phyloP scores from a whole-genome alignment of 192 early-diverging fungal species.

The Backusella psychrophila region DNA sequence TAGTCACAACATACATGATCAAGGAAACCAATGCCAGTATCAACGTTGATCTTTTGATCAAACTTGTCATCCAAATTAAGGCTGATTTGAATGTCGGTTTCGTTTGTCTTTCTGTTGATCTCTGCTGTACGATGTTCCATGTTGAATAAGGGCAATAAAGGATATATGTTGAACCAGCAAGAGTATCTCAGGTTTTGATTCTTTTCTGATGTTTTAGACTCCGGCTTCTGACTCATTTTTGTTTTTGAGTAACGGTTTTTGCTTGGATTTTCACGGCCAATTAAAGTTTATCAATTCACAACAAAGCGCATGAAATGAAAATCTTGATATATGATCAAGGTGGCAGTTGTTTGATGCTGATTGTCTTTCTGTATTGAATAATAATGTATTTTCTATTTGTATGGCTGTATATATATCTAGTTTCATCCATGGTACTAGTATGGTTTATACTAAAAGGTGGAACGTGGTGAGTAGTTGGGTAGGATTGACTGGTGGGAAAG shows the following conservation, averaged over 20 bases:
- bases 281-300: neutral
- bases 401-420: too few relatives aligned
- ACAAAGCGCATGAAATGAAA: neutral
- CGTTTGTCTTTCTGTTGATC: conserved; percentile 86
- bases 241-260: neutral
- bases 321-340: too few relatives aligned
- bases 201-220: neutral
- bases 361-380: too few relatives aligned
- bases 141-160: neutral
- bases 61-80: conserved; percentile 60
- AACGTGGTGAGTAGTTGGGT: too few relatives aligned
- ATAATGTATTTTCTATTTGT: too few relatives aligned
- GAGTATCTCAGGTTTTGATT: neutral
- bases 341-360: too few relatives aligned
- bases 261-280: neutral
- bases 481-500: neutral
- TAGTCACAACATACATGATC: conserved; percentile 73
- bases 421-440: too few relatives aligned
- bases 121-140: conserved; percentile 35
- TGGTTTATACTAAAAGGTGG: too few relatives aligned
- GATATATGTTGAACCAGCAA: neutral
- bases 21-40: conserved; percentile 96
- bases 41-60: conserved; percentile 75
- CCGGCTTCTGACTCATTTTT: neutral
- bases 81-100: conserved; percentile 83